These are phyloP conservation scores for Gardenia jasminoides DNA, from an alignment of 257 asterid species.

Conservation along the genomic window DNA sequence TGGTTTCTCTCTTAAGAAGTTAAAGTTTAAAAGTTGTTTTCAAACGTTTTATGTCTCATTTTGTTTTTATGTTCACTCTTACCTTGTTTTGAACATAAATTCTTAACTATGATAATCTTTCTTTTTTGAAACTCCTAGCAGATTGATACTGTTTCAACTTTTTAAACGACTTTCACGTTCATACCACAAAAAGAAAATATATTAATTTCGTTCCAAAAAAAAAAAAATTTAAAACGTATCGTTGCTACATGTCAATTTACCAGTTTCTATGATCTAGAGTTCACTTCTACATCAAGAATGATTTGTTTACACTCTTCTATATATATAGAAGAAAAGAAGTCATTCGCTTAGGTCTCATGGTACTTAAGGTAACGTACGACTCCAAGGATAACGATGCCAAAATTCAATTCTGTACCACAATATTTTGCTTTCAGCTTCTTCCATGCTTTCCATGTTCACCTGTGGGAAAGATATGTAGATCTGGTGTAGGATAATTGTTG, in stretches of 20 bases:
- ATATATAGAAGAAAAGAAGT: background rate
- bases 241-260: background rate
- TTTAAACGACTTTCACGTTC: background rate
- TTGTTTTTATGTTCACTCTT: background rate
- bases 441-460: background rate
- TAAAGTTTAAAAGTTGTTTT: background rate
- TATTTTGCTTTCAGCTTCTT: background rate
- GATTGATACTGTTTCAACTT: too few relatives aligned
- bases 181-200: background rate
- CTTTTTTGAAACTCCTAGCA: background rate
- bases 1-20: too few relatives aligned
- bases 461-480: background rate
- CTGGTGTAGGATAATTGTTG: too few relatives aligned
- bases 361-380: background rate
- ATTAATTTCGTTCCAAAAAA: background rate
- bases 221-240: background rate
- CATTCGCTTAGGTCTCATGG: background rate
- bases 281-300: background rate
- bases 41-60: background rate
- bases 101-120: background rate
- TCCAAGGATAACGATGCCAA: background rate
- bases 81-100: background rate
- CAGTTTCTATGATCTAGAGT: background rate
- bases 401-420: background rate
- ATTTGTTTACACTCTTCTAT: too few relatives aligned